Evolutionary conservation across 2,329 filamentous ascomycete genomes (phyloP).

Genomic region (Leptographium lundbergii): DNA sequence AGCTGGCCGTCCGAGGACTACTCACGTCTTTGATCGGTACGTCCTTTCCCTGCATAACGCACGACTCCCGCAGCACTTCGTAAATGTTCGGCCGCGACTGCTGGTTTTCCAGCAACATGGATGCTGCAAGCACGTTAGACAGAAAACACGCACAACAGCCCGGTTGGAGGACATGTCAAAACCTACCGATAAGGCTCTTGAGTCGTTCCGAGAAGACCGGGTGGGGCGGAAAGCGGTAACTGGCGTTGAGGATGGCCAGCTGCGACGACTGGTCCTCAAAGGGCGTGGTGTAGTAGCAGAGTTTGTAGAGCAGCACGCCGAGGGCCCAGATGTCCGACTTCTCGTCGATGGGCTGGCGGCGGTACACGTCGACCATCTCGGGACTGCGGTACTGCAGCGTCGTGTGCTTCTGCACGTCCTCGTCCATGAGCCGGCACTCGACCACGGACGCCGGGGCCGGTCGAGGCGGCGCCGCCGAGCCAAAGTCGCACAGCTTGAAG

Average conservation of each 20-base stretch:
- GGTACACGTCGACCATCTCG: conserved; percentile 97
- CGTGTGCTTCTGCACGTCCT: conserved; percentile 93
- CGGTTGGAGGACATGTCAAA: too few relatives aligned
- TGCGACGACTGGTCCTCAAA: conserved; percentile 90
- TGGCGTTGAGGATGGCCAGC: conserved; percentile 92
- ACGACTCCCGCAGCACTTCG: conserved; percentile 77
- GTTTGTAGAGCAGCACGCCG: conserved; percentile 89
- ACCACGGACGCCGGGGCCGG: conserved; percentile 75
- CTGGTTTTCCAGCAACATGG: conserved; percentile 81
- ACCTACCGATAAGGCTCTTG: conserved; percentile 77
- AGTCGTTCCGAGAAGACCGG: conserved; percentile 81
- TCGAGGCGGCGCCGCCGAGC: conserved; percentile 72
- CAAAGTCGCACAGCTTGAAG: conserved; percentile 98
- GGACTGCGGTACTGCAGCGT: conserved; percentile 95
- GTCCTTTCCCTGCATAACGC: conserved; percentile 75
- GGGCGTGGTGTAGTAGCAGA: conserved; percentile 98
- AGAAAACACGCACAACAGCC: too few relatives aligned
- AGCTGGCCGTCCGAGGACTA: neutral
- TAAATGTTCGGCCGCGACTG: conserved; percentile 79
- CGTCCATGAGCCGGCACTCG: conserved; percentile 86
- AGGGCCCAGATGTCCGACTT: conserved; percentile 98
- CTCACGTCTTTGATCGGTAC: conserved; percentile 81
- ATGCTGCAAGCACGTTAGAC: conserved; percentile 38
- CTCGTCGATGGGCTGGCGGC: conserved; percentile 92
- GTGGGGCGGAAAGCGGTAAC: conserved; percentile 80